phyloP scores from a whole-genome alignment of 2,329 filamentous ascomycete species.

The Colletotrichum graminicola region DNA sequence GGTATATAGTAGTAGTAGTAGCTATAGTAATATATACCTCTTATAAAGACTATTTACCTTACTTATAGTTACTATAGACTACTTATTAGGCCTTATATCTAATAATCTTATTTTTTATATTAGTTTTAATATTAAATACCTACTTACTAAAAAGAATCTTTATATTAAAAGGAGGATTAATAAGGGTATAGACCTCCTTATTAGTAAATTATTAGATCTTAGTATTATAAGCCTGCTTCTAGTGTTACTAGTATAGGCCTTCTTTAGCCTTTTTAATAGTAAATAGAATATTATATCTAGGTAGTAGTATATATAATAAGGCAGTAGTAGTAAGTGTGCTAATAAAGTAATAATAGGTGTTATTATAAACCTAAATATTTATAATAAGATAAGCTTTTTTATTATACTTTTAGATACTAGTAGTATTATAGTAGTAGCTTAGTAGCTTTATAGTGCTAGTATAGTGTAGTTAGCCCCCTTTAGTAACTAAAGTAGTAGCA shows the following conservation, averaged over 20 bases:
- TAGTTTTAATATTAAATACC: slow-evolving; percentile 3
- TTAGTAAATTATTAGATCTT: neutral
- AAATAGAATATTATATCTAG: neutral
- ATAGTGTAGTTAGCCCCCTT: too few species aligned
- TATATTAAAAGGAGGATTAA: neutral
- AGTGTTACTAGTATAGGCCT: neutral
- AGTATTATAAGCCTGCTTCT: neutral
- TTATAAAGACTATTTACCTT: neutral
- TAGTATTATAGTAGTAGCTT: too few species aligned
- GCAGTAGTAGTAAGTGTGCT: too few species aligned
- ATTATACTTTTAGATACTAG: too few species aligned
- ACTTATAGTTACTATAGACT: neutral
- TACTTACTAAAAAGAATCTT: neutral
- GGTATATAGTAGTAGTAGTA: neutral
- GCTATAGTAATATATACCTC: neutral
- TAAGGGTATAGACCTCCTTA: neutral
- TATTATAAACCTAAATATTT: too few species aligned
- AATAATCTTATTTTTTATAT: neutral
- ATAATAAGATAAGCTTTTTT: too few species aligned
- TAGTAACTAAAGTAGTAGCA: too few species aligned
- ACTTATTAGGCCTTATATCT: neutral
- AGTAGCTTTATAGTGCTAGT: too few species aligned
- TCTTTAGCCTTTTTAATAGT: neutral
- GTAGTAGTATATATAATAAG: neutral
- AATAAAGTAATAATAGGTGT: too few species aligned